phyloP scores from a whole-genome alignment of 805 yeast genomes.

The Yamadazyma sp. region DNA sequence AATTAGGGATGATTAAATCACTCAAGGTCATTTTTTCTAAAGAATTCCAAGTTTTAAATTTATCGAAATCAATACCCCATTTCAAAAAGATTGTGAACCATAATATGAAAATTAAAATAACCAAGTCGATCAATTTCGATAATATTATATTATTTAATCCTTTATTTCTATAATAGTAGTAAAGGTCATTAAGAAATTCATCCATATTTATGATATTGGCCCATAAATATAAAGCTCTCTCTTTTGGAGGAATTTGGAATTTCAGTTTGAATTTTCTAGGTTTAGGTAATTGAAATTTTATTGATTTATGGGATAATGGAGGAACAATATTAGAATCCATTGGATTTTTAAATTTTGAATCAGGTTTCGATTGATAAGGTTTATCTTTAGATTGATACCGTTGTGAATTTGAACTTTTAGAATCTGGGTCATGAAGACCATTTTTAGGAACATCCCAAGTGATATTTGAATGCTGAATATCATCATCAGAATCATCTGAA shows the following conservation, averaged over 20 bases:
- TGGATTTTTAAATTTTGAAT: conserved; percentile 3
- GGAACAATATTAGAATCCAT: neutral
- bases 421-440: neutral
- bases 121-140: conserved; percentile 60
- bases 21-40: conserved; percentile 18
- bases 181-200: conserved; percentile 76
- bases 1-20: conserved; percentile 37
- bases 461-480: conserved; percentile 1
- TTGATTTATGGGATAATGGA: conserved; percentile 9
- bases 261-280: conserved; percentile 11
- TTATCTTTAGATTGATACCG: conserved; percentile 1
- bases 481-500: conserved; percentile 5
- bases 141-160: conserved; percentile 80
- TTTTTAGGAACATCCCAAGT: neutral
- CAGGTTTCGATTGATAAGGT: neutral
- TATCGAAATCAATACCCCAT: conserved; percentile 69
- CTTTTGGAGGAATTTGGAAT: conserved; percentile 44
- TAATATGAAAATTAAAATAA: conserved; percentile 76
- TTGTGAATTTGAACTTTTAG: neutral
- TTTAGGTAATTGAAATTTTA: conserved; percentile 12
- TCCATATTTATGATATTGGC: conserved; percentile 93
- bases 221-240: conserved; percentile 92
- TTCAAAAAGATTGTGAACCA: conserved; percentile 74
- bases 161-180: conserved; percentile 78
- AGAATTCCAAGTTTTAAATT: conserved; percentile 22